Percentiles rank a stretch among this genome's conserved stretches.
These are phyloP conservation scores for Rhodotorula sp. DNA, from an alignment of 1,284 basidiomycete genomes.

Conservation along the genomic window DNA sequence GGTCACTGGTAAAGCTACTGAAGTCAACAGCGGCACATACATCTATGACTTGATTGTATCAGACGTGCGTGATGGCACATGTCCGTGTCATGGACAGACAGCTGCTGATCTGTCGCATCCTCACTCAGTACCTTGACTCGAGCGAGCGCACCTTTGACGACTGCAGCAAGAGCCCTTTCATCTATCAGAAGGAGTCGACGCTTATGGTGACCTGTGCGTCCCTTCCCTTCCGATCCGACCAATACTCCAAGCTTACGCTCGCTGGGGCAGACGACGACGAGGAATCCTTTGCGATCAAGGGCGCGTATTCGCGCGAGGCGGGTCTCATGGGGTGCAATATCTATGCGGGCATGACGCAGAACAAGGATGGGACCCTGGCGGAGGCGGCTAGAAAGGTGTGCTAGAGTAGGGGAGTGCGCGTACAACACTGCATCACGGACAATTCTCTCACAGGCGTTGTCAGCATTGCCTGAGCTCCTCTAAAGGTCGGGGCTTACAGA, in stretches of 20 bases:
- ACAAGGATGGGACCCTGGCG: slow-evolving; percentile 6
- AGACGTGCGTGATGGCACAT: not conserved
- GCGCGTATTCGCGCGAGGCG: slow-evolving; percentile 1
- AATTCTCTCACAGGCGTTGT: not conserved
- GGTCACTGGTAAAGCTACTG: not conserved
- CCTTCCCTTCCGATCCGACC: not conserved
- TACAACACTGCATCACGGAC: not conserved
- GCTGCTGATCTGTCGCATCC: not conserved
- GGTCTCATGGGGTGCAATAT: slow-evolving; percentile 19
- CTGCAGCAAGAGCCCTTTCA: slow-evolving; percentile 22
- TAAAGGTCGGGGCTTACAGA: too few relatives aligned
- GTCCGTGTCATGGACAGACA: not conserved
- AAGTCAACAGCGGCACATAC: not conserved
- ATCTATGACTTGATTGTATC: slow-evolving; percentile 1
- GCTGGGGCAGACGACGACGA: slow-evolving; percentile 22
- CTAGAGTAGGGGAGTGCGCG: not conserved
- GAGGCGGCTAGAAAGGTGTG: slow-evolving; percentile 22
- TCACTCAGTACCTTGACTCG: not conserved
- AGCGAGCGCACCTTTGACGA: slow-evolving; percentile 29
- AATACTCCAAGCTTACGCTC: too few relatives aligned
- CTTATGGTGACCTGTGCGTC: slow-evolving; percentile 19
- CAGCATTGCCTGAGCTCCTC: too few relatives aligned
- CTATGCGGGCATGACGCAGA: slow-evolving; percentile 28
- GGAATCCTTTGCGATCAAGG: slow-evolving; percentile 14
- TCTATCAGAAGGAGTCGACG: slow-evolving; percentile 8